phyloP scores from a whole-genome alignment of 495 filamentous ascomycete genomes.

The Schizothecium vesticola region DNA sequence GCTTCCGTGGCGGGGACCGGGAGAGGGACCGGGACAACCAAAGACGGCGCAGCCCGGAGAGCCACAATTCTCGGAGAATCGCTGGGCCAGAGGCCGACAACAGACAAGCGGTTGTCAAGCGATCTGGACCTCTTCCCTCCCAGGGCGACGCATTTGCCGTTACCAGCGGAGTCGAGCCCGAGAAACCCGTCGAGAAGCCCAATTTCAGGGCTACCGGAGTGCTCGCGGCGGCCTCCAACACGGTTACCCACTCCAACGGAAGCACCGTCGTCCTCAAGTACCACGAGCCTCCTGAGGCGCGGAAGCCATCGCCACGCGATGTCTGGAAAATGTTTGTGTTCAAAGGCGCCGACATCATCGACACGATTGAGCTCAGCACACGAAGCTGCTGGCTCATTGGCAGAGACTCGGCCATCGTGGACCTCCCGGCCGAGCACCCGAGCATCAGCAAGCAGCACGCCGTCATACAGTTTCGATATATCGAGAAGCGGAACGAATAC shows the following conservation, averaged over 20 bases:
- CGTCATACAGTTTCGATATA: slow-evolving; percentile 85
- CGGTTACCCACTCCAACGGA: slow-evolving; percentile 62
- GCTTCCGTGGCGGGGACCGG: slow-evolving; percentile 5
- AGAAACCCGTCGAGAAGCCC: slow-evolving; percentile 74
- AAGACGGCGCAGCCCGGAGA: slow-evolving; percentile 9
- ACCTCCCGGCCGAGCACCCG: slow-evolving; percentile 80
- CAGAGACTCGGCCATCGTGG: slow-evolving; percentile 70
- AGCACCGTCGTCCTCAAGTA: slow-evolving; percentile 80
- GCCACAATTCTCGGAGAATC: slow-evolving; percentile 14
- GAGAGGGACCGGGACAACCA: slow-evolving; percentile 1
- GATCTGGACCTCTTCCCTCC: slow-evolving; percentile 59
- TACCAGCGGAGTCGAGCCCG: slow-evolving; percentile 45
- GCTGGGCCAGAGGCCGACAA: slow-evolving; percentile 14
- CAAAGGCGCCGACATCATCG: slow-evolving; percentile 72
- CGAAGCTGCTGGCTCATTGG: slow-evolving; percentile 91
- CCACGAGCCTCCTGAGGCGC: slow-evolving; percentile 88
- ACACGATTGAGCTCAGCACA: slow-evolving; percentile 67
- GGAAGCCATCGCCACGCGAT: slow-evolving; percentile 73
- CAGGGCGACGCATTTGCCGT: slow-evolving; percentile 63
- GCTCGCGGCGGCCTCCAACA: slow-evolving; percentile 84
- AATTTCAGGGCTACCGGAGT: slow-evolving; percentile 78
- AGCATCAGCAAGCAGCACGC: slow-evolving; percentile 94
- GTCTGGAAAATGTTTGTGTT: slow-evolving; percentile 91
- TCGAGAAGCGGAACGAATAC: slow-evolving; percentile 76
- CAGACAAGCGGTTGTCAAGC: slow-evolving; percentile 29